Evolutionary conservation across 495 filamentous ascomycete genomes (phyloP).

Genomic region (Aspergillus hancockii): DNA sequence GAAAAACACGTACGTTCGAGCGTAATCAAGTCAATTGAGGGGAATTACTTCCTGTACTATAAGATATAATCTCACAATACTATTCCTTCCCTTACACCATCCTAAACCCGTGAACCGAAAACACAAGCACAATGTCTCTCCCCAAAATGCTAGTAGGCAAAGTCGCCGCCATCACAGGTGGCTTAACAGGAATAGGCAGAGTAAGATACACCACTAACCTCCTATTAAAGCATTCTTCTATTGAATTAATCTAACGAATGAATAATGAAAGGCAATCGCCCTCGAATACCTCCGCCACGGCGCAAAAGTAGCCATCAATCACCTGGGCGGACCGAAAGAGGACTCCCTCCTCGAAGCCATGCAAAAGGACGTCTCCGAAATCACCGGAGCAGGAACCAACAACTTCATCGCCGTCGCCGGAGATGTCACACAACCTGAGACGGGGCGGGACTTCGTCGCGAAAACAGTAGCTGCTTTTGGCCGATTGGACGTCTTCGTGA

Average conservation of each 20-base stretch:
- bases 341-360: slow-evolving; percentile 54
- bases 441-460: slow-evolving; percentile 57
- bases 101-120: neutral
- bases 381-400: slow-evolving; percentile 35
- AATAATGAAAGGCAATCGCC: slow-evolving; percentile 56
- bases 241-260: neutral
- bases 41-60: neutral
- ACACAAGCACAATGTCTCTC: slow-evolving; percentile 26
- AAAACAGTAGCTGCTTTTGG: slow-evolving; percentile 59
- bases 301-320: slow-evolving; percentile 68
- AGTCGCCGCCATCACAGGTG: slow-evolving; percentile 74
- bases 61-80: neutral
- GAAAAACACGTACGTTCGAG: neutral
- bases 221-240: neutral
- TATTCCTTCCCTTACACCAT: neutral
- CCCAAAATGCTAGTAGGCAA: slow-evolving; percentile 57
- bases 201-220: slow-evolving; percentile 18
- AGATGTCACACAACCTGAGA: slow-evolving; percentile 66
- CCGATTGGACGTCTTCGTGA: slow-evolving; percentile 77
- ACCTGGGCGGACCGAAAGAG: slow-evolving; percentile 61
- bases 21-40: neutral
- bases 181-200: slow-evolving; percentile 74
- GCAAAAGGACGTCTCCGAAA: slow-evolving; percentile 47
- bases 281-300: slow-evolving; percentile 71
- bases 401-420: slow-evolving; percentile 60